Evolutionary conservation across 148 eudicot genomes (phyloP).

Genomic region (Silene conica): DNA sequence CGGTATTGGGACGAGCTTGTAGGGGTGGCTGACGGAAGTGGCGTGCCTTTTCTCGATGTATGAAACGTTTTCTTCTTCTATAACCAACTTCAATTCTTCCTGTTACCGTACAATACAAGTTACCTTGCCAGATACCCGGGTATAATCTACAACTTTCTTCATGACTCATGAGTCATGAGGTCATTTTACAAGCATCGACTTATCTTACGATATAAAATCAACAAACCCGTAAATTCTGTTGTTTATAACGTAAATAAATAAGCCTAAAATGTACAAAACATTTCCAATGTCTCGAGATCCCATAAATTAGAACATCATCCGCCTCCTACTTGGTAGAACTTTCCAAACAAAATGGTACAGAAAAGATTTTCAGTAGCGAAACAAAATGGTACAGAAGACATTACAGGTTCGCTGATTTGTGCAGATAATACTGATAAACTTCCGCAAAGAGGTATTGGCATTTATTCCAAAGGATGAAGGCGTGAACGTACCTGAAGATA

Average conservation of each 20-base stretch:
- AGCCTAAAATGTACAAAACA: too few species aligned
- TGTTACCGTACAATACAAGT: too few species aligned
- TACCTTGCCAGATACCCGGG: not conserved
- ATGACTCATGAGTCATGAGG: too few species aligned
- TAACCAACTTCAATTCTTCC: too few species aligned
- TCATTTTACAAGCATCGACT: not conserved
- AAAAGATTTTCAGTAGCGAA: not conserved
- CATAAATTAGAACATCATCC: not conserved
- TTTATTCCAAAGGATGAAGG: slow-evolving; percentile 45
- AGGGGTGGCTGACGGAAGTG: slow-evolving; percentile 75
- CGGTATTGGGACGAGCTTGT: slow-evolving; percentile 72
- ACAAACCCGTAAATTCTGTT: too few species aligned
- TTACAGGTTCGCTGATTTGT: not conserved
- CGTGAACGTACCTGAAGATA: slow-evolving; percentile 26
- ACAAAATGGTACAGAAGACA: not conserved
- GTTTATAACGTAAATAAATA: too few species aligned
- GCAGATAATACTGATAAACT: slow-evolving; percentile 76
- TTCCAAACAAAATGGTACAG: not conserved
- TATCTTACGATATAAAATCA: not conserved
- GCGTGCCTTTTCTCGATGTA: slow-evolving; percentile 59
- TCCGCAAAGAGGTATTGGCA: slow-evolving; percentile 84
- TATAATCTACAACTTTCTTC: too few species aligned
- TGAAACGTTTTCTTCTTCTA: not conserved
- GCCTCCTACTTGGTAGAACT: not conserved
- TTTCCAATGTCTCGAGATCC: too few species aligned